Base-by-base conservation (phyloP, 78 protist species). In the Pelomyxa schiedti region DNA sequence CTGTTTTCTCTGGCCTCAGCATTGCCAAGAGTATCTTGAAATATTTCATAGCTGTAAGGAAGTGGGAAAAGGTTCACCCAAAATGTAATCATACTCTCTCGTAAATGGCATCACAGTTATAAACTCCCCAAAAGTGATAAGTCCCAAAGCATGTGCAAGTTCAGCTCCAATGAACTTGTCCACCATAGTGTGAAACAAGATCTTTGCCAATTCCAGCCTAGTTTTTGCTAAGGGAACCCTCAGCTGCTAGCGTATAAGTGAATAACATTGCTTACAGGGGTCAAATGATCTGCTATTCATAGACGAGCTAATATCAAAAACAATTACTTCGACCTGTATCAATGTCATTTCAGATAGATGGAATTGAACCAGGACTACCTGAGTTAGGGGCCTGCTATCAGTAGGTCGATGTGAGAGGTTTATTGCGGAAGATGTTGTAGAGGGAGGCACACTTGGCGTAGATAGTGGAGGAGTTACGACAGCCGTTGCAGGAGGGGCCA, bases 161-260 rank as follows among this genome's bases (percentile, higher is more conserved):
- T 47, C 58, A 16, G 16, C 29, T 16, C 29, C 58, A 16, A 47
- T 16, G 32, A 47, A 16, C 58, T 47, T 47, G 58, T 47, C 58
- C 58, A 16, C 16, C 58, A 16, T 16, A 35, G 80, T 76, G 39
- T 76, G 80, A 36, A 76, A 76, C 28, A 69, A 47, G 28, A 63
- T 63, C 42, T 76, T 70, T 16, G 80, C 68, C 16, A 69, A 22
- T 6, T 47, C 66, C 39, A 24, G 66, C 69, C 80, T 42, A 1
- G 1, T 69, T 16, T n/a, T n/a, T n/a, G n/a, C n/a, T n/a, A n/a
- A n/a, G n/a, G n/a, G n/a, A n/a, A n/a, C n/a, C n/a, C n/a, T n/a
- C n/a, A n/a, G n/a, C n/a, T n/a, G n/a, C n/a, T n/a, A n/a, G n/a
- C n/a, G n/a, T n/a, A n/a, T n/a, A n/a, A n/a, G n/a, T n/a, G n/a